phyloP scores from a whole-genome alignment of 306 rosid species.

The Morella rubra region DNA sequence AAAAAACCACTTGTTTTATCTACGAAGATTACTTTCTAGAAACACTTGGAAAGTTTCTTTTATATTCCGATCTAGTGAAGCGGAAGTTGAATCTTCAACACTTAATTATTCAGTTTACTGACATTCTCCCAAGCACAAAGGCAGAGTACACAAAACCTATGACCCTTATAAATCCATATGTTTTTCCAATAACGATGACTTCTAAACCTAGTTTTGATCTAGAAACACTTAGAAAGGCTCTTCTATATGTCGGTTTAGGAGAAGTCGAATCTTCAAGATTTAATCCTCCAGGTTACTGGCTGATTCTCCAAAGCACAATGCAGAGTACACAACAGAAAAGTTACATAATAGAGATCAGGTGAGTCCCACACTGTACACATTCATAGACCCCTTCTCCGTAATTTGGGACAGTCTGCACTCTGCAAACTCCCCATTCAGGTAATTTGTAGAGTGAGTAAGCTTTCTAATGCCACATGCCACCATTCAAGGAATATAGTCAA shows the following conservation, averaged over 20 bases:
- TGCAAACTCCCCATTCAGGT: background rate
- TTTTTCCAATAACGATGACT: background rate
- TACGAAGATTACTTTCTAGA: background rate
- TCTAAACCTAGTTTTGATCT: background rate
- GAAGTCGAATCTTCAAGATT: background rate
- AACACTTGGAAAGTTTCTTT: background rate
- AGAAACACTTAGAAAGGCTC: background rate
- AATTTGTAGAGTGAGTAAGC: background rate
- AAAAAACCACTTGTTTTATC: too few species aligned
- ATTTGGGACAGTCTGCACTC: background rate
- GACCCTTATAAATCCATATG: too few species aligned
- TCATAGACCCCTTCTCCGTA: background rate
- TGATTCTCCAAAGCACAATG: background rate
- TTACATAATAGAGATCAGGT: background rate
- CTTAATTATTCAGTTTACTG: background rate
- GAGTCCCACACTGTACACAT: background rate
- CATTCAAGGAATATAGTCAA: constrained; percentile 2
- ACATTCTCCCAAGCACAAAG: background rate
- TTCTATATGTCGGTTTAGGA: background rate
- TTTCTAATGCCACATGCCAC: background rate
- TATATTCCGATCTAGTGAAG: background rate
- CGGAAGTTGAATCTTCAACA: background rate
- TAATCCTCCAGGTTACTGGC: background rate
- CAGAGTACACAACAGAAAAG: too few species aligned
- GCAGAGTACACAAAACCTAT: background rate